Base-by-base conservation (phyloP, 2,329 filamentous ascomycete genomes). In the Fusarium goolgardi region DNA sequence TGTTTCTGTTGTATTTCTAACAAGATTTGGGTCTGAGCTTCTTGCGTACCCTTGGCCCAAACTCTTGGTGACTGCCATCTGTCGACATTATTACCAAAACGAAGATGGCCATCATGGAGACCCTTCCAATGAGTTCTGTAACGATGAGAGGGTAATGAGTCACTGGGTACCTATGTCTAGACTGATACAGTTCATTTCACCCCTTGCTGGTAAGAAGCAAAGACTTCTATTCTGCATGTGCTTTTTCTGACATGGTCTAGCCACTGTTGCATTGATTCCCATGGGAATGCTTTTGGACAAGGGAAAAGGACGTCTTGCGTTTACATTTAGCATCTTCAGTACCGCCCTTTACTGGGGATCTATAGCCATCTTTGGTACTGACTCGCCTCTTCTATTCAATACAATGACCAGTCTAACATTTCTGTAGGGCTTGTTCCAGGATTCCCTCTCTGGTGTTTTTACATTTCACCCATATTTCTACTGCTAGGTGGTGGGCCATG, bases 11-110 rank as follows among this genome's bases (percentile, higher is more conserved):
- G 21, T 60, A 2, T 59, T 59, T 13, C 31, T 59, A 9, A 25
- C 23, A 11, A 39, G 41, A n/a, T 8, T 52, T 9, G 57, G 43
- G 10, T 59, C 43, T 18, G 49, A 43, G 6, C 57, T 60, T 35
- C 55, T 59, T 20, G 20, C 35, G 8, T 57, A 57, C 11, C 55
- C 57, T 4, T 51, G 29, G 2, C 25, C 43, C 10, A 35, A 35
- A 10, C 57, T 60, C 39, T 27, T 60, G 15, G 43, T 51, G 31
- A 37, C 43, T 32, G 55, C 55, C 4, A 54, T 60, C 5, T 60
- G 57, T 31, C 57, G 37, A 49, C n/a, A 37, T 15, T 39, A 51
- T 27, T 60, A 43, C 39, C 25, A 37, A 35, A 37, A 25, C 3
- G 43, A 44, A 7, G 23, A 32, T 2, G 5, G 21, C 11, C 44